Base-by-base conservation (phyloP, 2,329 filamentous ascomycete species). In the Cladophialophora bantiana region DNA sequence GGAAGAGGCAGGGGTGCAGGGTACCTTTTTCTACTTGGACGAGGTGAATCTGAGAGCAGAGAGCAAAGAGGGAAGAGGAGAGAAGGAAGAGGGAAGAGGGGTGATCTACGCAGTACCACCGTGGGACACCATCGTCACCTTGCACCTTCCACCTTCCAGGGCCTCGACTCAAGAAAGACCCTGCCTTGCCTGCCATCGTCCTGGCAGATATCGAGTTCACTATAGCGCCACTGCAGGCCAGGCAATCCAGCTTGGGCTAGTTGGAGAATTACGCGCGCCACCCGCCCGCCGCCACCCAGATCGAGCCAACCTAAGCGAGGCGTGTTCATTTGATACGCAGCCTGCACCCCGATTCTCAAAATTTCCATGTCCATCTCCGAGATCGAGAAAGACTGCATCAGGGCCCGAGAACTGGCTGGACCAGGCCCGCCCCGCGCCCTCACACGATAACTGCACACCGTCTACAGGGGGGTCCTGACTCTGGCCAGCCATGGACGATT, bases 401-500 rank as follows among this genome's bases (percentile, higher is more conserved):
- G 26, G 45, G 45, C 18, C 45, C 45, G 45, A 31, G 18, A 35
- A 57, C 53, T 32, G 52, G n/a, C 35, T 31, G 34, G 52, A 48
- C 53, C 53, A 59, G 48, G n/a, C 48, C 42, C 20, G 53, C 36
- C 62, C 45, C 48, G 18, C 20, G 53, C 36, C 62, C 45, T 52
- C 32, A 12, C 20, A 42, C 55, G 32, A 35, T 45, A 38, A 58
- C 45, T 32, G 20, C 36, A 58, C 36, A 58, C 4, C 42, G 26
- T 12, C 45, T 5, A 5, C 7, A 50, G 12, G 10, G 18, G 26
- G 20, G 45, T 18, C 26, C 20, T 26, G n/a, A 4, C 32, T 32
- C 31, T 59, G 32, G 32, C 13, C 34, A 18, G 65, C 54, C 59
- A 96, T 97, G 93, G 93, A 96, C 77, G 94, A 97, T 76, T 86